Base-by-base conservation (phyloP, 306 rosid genomes). In the Adenanthera pavonina region DNA sequence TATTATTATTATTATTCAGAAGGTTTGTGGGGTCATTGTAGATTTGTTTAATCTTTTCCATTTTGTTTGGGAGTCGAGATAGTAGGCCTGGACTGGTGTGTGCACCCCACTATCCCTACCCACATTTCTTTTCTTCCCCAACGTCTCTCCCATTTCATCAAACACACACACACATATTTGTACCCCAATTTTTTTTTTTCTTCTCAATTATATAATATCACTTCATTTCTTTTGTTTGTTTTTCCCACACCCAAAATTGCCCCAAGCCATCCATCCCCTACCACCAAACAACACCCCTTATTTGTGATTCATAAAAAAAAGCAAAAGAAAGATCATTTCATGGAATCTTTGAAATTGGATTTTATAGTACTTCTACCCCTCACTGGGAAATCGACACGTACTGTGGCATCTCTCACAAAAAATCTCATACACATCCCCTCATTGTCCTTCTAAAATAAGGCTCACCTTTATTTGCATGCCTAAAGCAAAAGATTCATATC, bases 381-480 rank as follows among this genome's bases (percentile, higher is more conserved):
- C 40, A 74, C 75, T 30, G 74, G 78, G 77, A 72, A 25, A 40
- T 67, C 35, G 85, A 85, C 85, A 77, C 83, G 77, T 72, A 66
- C 19, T 12, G 43, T 2, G 71, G 57, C 86, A 83, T 60, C 72
- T 54, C 72, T 60, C 75, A 51, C 68, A 84, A 80, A 49, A 81
- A 83, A 86, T 86, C 87, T 80, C 60, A 64, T 11, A 36, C 65
- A 68, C 65, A 76, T 80, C 74, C 56, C 74, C 53, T 72, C 64
- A 12, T n/a, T 12, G 48, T 33, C 52, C 9, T 75, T 52, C 16
- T 54, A 8, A 35, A 38, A 3, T 7, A 40, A 62, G 35, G 51
- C 72, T 8, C 52, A 8, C 73, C 35, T 43, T 68, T 67, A 20
- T 48, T 20, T 77, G 67, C 76, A 74, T 69, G 80, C 86, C 76